These are phyloP conservation scores for Ilyonectria robusta DNA, from an alignment of 2,329 filamentous ascomycete genomes.

Conservation along the genomic window DNA sequence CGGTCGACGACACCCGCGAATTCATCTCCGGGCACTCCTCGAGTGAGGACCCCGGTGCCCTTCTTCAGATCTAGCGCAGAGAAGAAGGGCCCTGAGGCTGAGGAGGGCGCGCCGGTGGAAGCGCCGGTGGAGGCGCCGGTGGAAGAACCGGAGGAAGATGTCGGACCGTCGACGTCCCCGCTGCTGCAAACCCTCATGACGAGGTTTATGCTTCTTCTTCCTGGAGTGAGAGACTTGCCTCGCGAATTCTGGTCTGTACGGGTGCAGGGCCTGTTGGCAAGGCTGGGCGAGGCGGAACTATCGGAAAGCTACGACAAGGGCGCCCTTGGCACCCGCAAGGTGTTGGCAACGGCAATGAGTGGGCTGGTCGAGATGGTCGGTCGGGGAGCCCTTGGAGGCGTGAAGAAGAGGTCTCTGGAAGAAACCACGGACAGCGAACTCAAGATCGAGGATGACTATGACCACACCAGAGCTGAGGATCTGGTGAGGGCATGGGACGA, in stretches of 20 bases:
- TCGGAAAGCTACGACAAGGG: conserved; percentile 89
- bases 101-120: conserved; percentile 23
- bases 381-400: conserved; percentile 75
- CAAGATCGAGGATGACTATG: conserved; percentile 62
- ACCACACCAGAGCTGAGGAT: conserved; percentile 71
- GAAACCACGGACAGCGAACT: conserved; percentile 15
- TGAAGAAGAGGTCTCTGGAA: conserved; percentile 33
- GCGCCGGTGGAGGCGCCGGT: conserved; percentile 30
- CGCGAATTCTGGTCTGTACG: conserved; percentile 76
- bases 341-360: conserved; percentile 79
- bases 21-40: conserved; percentile 48
- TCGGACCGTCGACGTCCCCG: conserved; percentile 67
- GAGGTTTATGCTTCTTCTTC: conserved; percentile 75
- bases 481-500: conserved; percentile 77
- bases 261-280: conserved; percentile 70
- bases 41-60: conserved; percentile 44
- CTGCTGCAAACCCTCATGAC: conserved; percentile 78
- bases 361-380: conserved; percentile 79
- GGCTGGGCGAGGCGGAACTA: conserved; percentile 77
- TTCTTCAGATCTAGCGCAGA: conserved; percentile 7
- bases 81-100: conserved; percentile 1
- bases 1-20: conserved; percentile 43
- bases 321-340: conserved; percentile 80
- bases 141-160: conserved; percentile 39
- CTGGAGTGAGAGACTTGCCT: conserved; percentile 75